These are phyloP conservation scores for Chlorella sorokiniana DNA, from an alignment of 139 green algal genomes.

Conservation along the genomic window DNA sequence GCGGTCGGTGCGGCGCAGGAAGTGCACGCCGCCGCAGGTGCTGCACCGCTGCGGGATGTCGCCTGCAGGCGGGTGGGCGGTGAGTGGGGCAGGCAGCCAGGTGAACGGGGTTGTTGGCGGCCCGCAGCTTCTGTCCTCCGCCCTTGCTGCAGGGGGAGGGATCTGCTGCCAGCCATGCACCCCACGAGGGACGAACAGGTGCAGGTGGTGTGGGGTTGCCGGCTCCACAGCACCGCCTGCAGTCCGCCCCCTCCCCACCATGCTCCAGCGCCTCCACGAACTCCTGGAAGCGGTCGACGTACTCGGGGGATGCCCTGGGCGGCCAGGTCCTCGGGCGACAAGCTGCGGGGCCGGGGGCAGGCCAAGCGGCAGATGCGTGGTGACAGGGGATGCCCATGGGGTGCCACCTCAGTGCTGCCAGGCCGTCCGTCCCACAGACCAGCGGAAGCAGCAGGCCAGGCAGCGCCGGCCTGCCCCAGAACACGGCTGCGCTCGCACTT, in stretches of 20 bases:
- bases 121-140: too few species aligned
- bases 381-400: not conserved
- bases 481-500: not conserved
- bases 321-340: constrained; percentile 17
- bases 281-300: constrained; percentile 17
- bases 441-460: not conserved
- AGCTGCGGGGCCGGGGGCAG: not conserved
- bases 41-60: constrained; percentile 21
- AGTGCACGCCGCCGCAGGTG: constrained; percentile 15
- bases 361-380: not conserved
- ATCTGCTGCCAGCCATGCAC: too few species aligned
- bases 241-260: not conserved
- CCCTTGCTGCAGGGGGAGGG: too few species aligned
- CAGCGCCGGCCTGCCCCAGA: not conserved
- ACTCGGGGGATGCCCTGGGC: constrained; percentile 13
- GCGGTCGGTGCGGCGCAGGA: constrained; percentile 11
- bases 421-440: not conserved
- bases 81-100: not conserved
- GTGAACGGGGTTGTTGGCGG: too few species aligned
- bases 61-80: not conserved
- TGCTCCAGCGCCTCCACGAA: not conserved
- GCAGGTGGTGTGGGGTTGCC: not conserved
- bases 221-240: not conserved
- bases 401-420: not conserved
- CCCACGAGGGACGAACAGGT: not conserved